These are phyloP conservation scores for Termitomyces sp. DNA, from an alignment of 768 basidiomycete genomes.

Conservation along the genomic window DNA sequence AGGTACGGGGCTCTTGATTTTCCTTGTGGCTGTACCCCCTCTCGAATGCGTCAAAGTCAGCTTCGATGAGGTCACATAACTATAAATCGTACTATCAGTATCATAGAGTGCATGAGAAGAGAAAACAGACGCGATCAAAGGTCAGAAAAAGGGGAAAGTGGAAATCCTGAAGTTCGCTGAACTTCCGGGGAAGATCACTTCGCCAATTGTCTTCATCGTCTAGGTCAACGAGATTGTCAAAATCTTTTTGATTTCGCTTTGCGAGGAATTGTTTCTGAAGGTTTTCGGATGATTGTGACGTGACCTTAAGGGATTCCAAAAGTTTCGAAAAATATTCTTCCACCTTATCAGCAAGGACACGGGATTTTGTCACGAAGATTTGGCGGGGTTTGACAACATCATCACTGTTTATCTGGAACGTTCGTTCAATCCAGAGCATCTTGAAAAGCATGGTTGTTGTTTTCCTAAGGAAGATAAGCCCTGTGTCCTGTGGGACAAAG, in stretches of 20 bases:
- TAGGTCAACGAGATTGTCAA: constrained; percentile 25
- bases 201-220: constrained; percentile 39
- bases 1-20: constrained; percentile 9
- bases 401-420: constrained; percentile 34
- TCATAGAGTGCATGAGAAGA: background rate
- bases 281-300: constrained; percentile 29
- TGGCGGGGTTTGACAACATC: constrained; percentile 49
- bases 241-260: constrained; percentile 10
- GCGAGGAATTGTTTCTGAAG: constrained; percentile 24
- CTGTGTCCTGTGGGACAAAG: background rate
- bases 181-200: constrained; percentile 42
- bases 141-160: constrained; percentile 72
- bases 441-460: constrained; percentile 76
- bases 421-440: constrained; percentile 63
- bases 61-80: constrained; percentile 46
- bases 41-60: constrained; percentile 26
- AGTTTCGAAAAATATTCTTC: constrained; percentile 57
- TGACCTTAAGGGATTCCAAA: constrained; percentile 33
- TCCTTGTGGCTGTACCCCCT: background rate
- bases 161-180: constrained; percentile 47
- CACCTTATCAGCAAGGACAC: constrained; percentile 62
- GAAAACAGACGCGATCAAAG: constrained; percentile 45
- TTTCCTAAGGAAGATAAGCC: constrained; percentile 38
- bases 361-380: constrained; percentile 69
- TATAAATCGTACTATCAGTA: constrained; percentile 13